These are phyloP conservation scores for Myriangium duriaei DNA, from an alignment of 2,329 filamentous ascomycete species.

Conservation along the genomic window DNA sequence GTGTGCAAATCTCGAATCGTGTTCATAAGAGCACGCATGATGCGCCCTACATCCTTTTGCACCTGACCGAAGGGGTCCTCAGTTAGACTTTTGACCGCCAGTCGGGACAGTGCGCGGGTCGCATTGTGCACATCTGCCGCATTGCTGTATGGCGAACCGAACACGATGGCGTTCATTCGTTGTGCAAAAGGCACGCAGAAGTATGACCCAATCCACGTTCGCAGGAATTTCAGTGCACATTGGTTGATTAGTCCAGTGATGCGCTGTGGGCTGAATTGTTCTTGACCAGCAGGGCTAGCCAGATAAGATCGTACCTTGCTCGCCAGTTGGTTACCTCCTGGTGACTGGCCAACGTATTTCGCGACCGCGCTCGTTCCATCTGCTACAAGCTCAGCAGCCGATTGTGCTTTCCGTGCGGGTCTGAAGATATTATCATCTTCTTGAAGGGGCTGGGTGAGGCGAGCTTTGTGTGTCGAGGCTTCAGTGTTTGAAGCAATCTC, in stretches of 20 bases:
- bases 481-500: slow-evolving; percentile 2
- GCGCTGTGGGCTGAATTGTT: slow-evolving; percentile 38
- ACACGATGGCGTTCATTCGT: slow-evolving; percentile 52
- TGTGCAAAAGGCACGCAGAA: slow-evolving; percentile 60
- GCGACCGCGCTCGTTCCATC: slow-evolving; percentile 32
- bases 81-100: slow-evolving; percentile 59
- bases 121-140: slow-evolving; percentile 58
- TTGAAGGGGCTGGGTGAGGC: slow-evolving; percentile 28
- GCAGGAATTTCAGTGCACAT: slow-evolving; percentile 33
- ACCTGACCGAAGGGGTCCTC: slow-evolving; percentile 82
- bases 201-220: slow-evolving; percentile 47
- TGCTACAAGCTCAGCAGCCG: slow-evolving; percentile 26
- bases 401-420: slow-evolving; percentile 19
- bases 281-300: slow-evolving; percentile 16
- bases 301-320: slow-evolving; percentile 24
- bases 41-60: slow-evolving; percentile 62
- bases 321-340: slow-evolving; percentile 25
- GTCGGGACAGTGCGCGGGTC: slow-evolving; percentile 45
- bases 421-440: slow-evolving; percentile 34
- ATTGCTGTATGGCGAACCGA: slow-evolving; percentile 63
- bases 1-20: slow-evolving; percentile 57
- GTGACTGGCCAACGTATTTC: slow-evolving; percentile 37
- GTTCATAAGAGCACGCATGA: slow-evolving; percentile 60
- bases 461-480: slow-evolving; percentile 3
- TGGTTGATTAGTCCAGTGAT: slow-evolving; percentile 32